Percentiles rank a stretch among this genome's conserved stretches.
These are phyloP conservation scores for Fraxinus pennsylvanica DNA, from an alignment of 257 asterid species.

Conservation along the genomic window DNA sequence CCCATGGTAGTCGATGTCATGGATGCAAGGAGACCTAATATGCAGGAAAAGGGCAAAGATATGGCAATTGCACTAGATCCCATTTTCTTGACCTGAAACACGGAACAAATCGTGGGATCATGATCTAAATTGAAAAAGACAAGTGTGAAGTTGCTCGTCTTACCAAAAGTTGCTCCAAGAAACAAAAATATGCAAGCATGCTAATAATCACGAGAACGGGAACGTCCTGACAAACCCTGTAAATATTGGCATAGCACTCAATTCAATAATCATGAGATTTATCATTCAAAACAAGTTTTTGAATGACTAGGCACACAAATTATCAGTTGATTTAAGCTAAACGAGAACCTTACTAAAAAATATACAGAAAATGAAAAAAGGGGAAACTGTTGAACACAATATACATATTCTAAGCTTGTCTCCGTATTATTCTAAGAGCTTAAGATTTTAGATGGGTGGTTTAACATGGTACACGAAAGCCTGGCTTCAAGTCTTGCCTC, in stretches of 20 bases:
- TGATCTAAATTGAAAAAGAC: not conserved
- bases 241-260: constrained; percentile 20
- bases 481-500: not conserved
- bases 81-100: constrained; percentile 65
- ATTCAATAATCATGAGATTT: constrained; percentile 14
- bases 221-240: constrained; percentile 94
- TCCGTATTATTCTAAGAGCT: not conserved
- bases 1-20: constrained; percentile 99
- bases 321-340: not conserved
- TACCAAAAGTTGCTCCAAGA: constrained; percentile 53
- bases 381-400: not conserved
- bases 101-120: not conserved
- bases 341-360: not conserved
- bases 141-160: constrained; percentile 20
- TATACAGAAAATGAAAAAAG: not conserved
- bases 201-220: constrained; percentile 90
- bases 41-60: constrained; percentile 32
- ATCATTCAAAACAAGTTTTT: not conserved
- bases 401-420: not conserved
- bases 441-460: not conserved
- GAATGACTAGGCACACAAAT: constrained; percentile 1
- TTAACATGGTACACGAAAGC: not conserved
- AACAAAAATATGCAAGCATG: constrained; percentile 31
- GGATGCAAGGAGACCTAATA: constrained; percentile 50
- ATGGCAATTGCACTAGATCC: constrained; percentile 92